Evolutionary conservation across 2,329 filamentous ascomycete species (phyloP), one percentile per base, ranked within the genome.

Genomic region (Tolypocladium nubicola): DNA sequence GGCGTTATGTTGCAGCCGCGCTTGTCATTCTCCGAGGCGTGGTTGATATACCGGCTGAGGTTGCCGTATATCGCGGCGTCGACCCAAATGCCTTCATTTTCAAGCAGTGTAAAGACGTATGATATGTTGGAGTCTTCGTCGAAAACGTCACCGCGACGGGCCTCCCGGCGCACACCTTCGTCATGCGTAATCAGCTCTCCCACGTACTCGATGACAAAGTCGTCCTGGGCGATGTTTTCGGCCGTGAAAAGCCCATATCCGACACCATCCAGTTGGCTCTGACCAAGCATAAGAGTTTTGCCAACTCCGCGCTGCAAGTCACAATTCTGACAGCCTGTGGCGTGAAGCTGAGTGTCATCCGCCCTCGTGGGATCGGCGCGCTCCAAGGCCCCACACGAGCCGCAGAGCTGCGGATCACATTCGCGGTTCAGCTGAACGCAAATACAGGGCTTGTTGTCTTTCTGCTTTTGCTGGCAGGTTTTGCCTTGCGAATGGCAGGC

Each of bases 1-100:
- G 88, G 81, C 19, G 75, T 79, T 59, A 84, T 81, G 61, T 85
- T 83, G 66, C 85, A 85, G 56, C 88, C 67, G 61, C 75, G 64
- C 59, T 75, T 74, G 59, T 78, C 74, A 50, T 70, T 68, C 53
- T 78, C 75, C 1, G 78, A 77, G 16, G 87, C 85, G 64, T 93
- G 88, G 69, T 95, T 94, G 69, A 94, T 90, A 71, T 91, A 94
- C 4, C 90, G 84, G 52, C 87, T 86, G 61, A 92, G 85, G 68
- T 93, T 94, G 54, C 89, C 89, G 61, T 87, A 87, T 47, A 84
- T 84, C 23, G 87, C 88, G 8, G 85, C 86, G 66, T 94, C 90
- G 21, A 94, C 80, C 82, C 81, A 84, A 41, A 82, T 83, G 47
- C 81, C 81, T 61, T 84, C 81, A 23, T 80, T 74, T 58, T 84